These are phyloP conservation scores for Cinnamomum micranthum DNA, from an alignment of 164 flowering plant species.

Conservation along the genomic window DNA sequence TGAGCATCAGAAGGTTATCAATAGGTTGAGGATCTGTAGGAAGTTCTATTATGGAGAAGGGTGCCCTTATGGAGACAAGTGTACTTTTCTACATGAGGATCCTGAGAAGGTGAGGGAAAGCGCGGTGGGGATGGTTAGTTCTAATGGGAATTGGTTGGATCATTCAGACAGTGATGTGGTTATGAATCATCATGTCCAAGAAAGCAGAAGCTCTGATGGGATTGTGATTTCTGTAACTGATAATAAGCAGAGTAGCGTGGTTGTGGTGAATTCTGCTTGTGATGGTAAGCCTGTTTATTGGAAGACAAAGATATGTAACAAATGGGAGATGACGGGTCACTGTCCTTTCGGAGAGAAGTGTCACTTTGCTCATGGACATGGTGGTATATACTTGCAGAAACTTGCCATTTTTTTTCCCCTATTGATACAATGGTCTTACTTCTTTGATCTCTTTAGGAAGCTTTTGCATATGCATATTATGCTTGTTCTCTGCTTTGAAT, in stretches of 20 bases:
- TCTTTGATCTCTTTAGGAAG: background rate
- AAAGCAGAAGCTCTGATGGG: constrained; percentile 49
- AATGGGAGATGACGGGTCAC: constrained; percentile 62
- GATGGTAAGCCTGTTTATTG: constrained; percentile 52
- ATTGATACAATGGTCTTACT: background rate
- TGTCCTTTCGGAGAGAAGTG: constrained; percentile 83
- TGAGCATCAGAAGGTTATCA: constrained; percentile 59
- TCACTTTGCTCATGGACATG: constrained; percentile 81
- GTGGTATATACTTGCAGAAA: constrained; percentile 44
- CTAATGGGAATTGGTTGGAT: constrained; percentile 26
- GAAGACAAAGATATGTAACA: constrained; percentile 76
- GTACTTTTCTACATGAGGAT: constrained; percentile 78
- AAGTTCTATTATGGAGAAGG: constrained; percentile 77
- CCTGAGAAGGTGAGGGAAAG: constrained; percentile 63
- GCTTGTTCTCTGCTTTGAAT: background rate
- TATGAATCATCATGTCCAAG: constrained; percentile 15
- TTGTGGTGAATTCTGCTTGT: constrained; percentile 6
- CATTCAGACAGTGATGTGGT: constrained; percentile 25
- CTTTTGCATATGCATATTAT: background rate
- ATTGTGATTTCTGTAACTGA: constrained; percentile 10
- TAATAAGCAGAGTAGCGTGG: background rate
- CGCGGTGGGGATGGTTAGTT: constrained; percentile 5
- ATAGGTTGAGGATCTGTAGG: constrained; percentile 69
- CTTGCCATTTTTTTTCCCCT: no score
- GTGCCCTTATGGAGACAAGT: constrained; percentile 83